Base-by-base conservation (phyloP, 2,329 filamentous ascomycete genomes). In the Colletotrichum salicis region DNA sequence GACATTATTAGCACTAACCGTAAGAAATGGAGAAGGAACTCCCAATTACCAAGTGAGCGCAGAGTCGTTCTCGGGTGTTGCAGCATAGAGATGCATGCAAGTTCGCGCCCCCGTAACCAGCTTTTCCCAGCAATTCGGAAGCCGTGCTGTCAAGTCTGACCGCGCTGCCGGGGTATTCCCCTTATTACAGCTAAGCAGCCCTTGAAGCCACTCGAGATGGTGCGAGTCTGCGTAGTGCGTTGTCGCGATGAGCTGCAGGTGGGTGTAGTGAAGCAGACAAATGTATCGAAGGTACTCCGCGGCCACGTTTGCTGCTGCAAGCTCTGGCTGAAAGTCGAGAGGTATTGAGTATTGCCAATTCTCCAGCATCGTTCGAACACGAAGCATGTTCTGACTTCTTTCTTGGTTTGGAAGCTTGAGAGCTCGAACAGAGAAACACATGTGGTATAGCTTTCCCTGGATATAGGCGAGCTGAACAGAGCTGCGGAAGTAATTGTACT, bases 381-480 rank as follows among this genome's bases (percentile, higher is more conserved):
- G 54, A 1, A 37, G 24, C 57, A 64, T 60, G 51, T 71, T 66
- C 22, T 62, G 67, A 5, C 15, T 13, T 1, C 62, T 31, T 27
- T 61, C 52, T 19, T 24, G 56, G 22, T 64, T 35, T 4, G 61
- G 29, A 10, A 73, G 68, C 29, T 62, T 70, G 5, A 41, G 4
- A n/a, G 70, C 62, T 3, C 55, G 22, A 12, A 65, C 62, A 13
- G 72, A 74, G 15, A 35, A 27, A 4, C 73, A 56, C 65, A 61
- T 56, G 33, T 62, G 37, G 48, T 73, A 73, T 2, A 73, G n/a
- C 19, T 73, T 73, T 41, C 71, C 72, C 45, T 74, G 66, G 45
- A 74, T 70, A 13, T 55, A 51, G n/a, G 70, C 70, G 24, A 74
- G 66, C 31, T 67, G 66, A 5, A 73, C 56, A 1, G 71, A 54